phyloP scores from a whole-genome alignment of 2,329 filamentous ascomycete species.

The Drechmeria coniospora region DNA sequence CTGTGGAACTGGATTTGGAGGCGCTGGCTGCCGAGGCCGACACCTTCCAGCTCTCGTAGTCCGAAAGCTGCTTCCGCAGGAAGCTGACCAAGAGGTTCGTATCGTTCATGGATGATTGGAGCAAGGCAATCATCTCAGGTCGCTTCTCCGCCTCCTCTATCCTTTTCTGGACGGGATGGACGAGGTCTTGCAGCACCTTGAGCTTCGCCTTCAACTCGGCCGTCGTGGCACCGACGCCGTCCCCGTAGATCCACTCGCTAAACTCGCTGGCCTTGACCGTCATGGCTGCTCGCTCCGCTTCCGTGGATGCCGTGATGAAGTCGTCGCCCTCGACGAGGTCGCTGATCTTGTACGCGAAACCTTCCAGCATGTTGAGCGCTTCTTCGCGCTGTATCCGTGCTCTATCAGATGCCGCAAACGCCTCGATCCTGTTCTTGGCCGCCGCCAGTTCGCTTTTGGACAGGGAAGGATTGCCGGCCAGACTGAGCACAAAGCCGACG shows the following conservation, averaged over 20 bases:
- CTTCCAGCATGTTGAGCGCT: conserved; percentile 82
- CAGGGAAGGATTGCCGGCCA: conserved; percentile 33
- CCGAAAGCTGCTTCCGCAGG: conserved; percentile 54
- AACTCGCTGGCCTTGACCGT: conserved; percentile 51
- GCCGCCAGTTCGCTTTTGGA: conserved; percentile 32
- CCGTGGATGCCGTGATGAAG: conserved; percentile 58
- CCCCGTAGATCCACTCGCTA: conserved; percentile 84
- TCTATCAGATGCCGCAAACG: conserved; percentile 76
- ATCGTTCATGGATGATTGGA: conserved; percentile 58
- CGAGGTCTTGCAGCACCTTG: conserved; percentile 61
- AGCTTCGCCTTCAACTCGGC: conserved; percentile 63
- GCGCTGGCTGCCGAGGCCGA: conserved; percentile 23
- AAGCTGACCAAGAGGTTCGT: conserved; percentile 54
- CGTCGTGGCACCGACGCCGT: conserved; percentile 60
- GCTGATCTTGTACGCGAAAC: conserved; percentile 75
- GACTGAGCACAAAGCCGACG: conserved; percentile 32
- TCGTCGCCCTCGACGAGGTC: conserved; percentile 65
- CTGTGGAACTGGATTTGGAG: conserved; percentile 8
- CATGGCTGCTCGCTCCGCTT: conserved; percentile 50
- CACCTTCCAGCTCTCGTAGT: conserved; percentile 48
- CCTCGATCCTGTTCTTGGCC: conserved; percentile 56
- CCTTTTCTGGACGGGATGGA: conserved; percentile 61
- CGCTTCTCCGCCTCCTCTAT: conserved; percentile 57
- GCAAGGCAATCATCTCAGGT: conserved; percentile 49
- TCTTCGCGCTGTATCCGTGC: conserved; percentile 67